Evolutionary conservation across 2,329 filamentous ascomycete species (phyloP), one percentile per base, ranked within the genome.

Genomic region (Rutstroemia sp.): DNA sequence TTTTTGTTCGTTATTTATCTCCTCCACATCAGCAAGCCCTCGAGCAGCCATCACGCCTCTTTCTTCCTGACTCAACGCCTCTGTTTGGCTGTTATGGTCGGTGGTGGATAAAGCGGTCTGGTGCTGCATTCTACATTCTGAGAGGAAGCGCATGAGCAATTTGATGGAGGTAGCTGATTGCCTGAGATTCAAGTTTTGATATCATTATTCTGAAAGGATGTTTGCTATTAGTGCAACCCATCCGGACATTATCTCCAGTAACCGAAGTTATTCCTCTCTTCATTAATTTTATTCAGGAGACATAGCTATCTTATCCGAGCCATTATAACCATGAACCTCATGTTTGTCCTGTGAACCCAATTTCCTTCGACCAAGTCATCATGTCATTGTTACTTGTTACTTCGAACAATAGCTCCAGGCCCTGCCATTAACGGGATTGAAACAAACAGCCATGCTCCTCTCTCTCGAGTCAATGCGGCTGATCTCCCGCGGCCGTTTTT

Each of bases 291-390:
- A 44, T 23, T 44, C 25, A 49, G 6, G 17, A 46, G 41, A 46
- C 16, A 34, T 17, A 21, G 17, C 17, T 14, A 44, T 17, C 41
- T 12, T n/a, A 19, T 44, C 41, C 41, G n/a, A 48, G 7, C 25
- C 48, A 30, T 44, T 23, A 44, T n/a, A 44, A 21, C 16, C 21
- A 44, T 44, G 21, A 21, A 44, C 10, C n/a, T 25, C 34, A 49
- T 42, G 25, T 34, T 16, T 44, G 49, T 54, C 37, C 27, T n/a
- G 34, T 34, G 17, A 30, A 54, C 49, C 46, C 45, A 54, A 49
- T 50, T 50, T 54, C 46, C 34, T 41, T 50, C 39, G 23, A 14
- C 12, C n/a, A 54, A 49, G 23, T 44, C 17, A 7, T 42, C 17
- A 19, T 48, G n/a, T 42, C 51, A 30, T 42, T n/a, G 10, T 16